Base-by-base conservation (phyloP, 2,329 filamentous ascomycete species). In the Chrysoporthe puriensis region DNA sequence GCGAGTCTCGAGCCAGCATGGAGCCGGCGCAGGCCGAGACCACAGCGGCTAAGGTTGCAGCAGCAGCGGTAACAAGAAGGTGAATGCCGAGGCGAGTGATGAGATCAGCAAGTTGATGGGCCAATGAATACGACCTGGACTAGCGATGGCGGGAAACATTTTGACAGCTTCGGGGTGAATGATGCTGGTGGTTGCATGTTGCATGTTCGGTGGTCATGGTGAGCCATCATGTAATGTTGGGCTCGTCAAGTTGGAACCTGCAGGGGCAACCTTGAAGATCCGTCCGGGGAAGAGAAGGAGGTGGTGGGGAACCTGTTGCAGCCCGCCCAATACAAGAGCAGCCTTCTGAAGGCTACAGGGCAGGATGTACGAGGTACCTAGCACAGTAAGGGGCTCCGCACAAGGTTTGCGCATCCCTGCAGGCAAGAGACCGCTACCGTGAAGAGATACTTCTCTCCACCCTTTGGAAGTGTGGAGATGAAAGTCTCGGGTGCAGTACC, bases 401-500 rank as follows among this genome's bases (percentile, higher is more conserved):
- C 54, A 34, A 57, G 13, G 32, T 32, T n/a, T n/a, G 13, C 54
- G 13, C 26, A 18, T 16, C 54, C 4, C 8, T 36, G 6, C 1
- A 13, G 14, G 54, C 54, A 18, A 16, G 14, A n/a, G n/a, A 40
- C 3, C 16, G 32, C 7, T 26, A 40, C 16, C 16, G 9, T 4
- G 2, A 13, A 36, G 34, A 40, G 16, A 40, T 40, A 57, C 54
- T 40, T 40, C 34, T 8, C 21, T 18, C 54, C 3, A 36, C 54
- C 26, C 2, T 34, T 18, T 40, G 3, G 7, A 18, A 18, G 11
- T 18, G n/a, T 40, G 54, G 34, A 40, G 14, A 11, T 9, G 54
- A 5, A 57, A 40, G 54, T 57, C 34, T 6, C 54, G 54, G 54
- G 54, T 57, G 34, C 54, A n/a, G 54, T 57, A 57, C 54, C 54